Conservation (phyloP, 441 rosid genomes). For the Breynia disticha region DNA sequence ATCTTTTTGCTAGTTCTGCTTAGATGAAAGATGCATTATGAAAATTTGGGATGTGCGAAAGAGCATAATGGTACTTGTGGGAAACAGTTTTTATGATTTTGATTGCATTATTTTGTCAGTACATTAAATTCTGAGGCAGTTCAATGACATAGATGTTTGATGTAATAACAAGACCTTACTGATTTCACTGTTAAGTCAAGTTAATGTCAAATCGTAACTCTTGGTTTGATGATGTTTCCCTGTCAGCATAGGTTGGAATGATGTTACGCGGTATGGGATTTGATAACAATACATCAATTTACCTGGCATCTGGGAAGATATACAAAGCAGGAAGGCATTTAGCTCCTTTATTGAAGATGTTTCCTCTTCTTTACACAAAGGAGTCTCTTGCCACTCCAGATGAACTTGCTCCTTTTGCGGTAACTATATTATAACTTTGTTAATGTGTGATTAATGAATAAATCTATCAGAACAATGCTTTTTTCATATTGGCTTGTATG, state of each 20-base stretch:
- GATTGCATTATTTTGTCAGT: background rate
- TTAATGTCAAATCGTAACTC: slow-evolving; percentile 12
- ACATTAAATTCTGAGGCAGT: background rate
- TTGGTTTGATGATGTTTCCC: slow-evolving; percentile 20
- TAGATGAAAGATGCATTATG: background rate
- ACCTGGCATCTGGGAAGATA: slow-evolving; percentile 76
- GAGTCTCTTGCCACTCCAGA: slow-evolving; percentile 77
- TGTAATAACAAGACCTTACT: background rate
- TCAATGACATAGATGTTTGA: background rate
- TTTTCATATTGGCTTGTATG: background rate
- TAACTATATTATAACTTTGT: slow-evolving; percentile 16
- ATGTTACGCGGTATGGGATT: slow-evolving; percentile 97
- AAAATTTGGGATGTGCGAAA: background rate
- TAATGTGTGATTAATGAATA: background rate
- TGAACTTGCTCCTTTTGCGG: slow-evolving; percentile 84
- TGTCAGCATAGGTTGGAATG: slow-evolving; percentile 86
- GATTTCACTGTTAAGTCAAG: background rate
- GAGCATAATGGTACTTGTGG: background rate
- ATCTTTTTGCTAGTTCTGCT: slow-evolving; percentile 8
- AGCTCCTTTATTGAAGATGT: slow-evolving; percentile 67
- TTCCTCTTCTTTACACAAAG: slow-evolving; percentile 75
- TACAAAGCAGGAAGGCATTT: slow-evolving; percentile 60
- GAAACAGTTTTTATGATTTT: background rate
- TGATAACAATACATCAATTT: slow-evolving; percentile 69
- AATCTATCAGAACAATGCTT: background rate